Conservation (phyloP, 441 rosid species). For the Cnidoscolus chayamansa region DNA sequence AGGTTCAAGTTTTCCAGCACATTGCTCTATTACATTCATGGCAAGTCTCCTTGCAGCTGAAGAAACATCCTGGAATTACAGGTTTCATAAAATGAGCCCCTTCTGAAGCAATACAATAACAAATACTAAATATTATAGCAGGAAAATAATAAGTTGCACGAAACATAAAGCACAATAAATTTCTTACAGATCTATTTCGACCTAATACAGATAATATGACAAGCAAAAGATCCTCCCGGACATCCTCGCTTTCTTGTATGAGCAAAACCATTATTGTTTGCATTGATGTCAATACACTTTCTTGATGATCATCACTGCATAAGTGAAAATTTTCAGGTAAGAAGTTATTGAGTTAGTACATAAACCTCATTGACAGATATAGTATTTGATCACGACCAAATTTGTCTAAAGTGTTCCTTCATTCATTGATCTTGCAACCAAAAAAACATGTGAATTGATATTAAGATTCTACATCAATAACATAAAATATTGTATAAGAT, state of each 20-base stretch:
- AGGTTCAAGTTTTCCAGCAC: slow-evolving; percentile 88
- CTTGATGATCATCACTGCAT: slow-evolving; percentile 95
- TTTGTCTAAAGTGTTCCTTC: too few species aligned
- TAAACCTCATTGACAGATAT: neutral
- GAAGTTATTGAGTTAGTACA: slow-evolving; percentile 3
- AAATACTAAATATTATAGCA: neutral
- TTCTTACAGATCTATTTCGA: slow-evolving; percentile 71
- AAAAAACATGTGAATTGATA: neutral
- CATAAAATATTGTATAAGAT: neutral
- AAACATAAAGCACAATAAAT: neutral
- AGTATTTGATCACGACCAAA: neutral
- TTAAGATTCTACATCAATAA: neutral
- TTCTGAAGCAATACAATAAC: neutral
- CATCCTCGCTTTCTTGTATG: slow-evolving; percentile 94
- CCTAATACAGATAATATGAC: slow-evolving; percentile 75
- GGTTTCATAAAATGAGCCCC: slow-evolving; percentile 31
- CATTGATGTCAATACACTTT: slow-evolving; percentile 88
- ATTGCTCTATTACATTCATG: slow-evolving; percentile 82
- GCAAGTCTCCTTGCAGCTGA: slow-evolving; percentile 84
- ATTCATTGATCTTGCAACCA: too few species aligned
- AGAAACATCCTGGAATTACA: slow-evolving; percentile 59
- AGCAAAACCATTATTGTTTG: slow-evolving; percentile 83
- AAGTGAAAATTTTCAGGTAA: slow-evolving; percentile 23
- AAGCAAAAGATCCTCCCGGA: slow-evolving; percentile 75
- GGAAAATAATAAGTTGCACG: slow-evolving; percentile 13